Evolutionary conservation across 495 filamentous ascomycete genomes (phyloP).

Genomic region (Aspergillus saccharolyticus): DNA sequence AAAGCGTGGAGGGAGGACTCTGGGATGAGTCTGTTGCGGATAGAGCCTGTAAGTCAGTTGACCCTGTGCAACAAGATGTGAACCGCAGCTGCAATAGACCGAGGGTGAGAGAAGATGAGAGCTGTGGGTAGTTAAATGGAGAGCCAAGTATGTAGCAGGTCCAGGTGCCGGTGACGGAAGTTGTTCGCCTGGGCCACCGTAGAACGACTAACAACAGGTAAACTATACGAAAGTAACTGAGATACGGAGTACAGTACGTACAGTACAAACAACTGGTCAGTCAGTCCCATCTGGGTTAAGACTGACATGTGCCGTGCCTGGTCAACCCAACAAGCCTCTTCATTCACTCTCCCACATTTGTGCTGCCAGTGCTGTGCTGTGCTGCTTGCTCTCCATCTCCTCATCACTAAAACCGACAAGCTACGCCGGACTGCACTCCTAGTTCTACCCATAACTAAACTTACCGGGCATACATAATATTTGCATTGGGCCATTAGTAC

Average conservation of each 20-base stretch:
- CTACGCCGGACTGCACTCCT: no score
- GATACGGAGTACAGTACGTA: background rate
- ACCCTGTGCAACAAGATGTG: background rate
- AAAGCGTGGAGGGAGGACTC: background rate
- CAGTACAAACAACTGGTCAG: background rate
- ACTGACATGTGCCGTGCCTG: conserved; percentile 24
- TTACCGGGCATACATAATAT: no score
- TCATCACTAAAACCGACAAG: conserved; percentile 9
- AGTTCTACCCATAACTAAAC: no score
- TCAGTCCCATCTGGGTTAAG: conserved; percentile 18
- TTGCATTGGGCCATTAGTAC: no score
- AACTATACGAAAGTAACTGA: no score
- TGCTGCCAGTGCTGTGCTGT: no score
- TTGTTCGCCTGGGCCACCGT: conserved; percentile 20
- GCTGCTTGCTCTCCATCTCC: no score
- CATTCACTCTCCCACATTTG: no score
- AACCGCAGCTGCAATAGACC: background rate
- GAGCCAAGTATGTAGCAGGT: background rate
- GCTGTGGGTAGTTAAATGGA: background rate
- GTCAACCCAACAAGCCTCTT: conserved; percentile 22
- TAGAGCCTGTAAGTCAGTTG: background rate
- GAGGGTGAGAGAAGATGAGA: background rate
- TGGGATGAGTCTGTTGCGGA: background rate
- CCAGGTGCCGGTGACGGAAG: conserved; percentile 9
- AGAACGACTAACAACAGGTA: conserved; percentile 7